Base-by-base conservation (phyloP, 176 grass and related monocot genomes). In the Panicum miliaceum region DNA sequence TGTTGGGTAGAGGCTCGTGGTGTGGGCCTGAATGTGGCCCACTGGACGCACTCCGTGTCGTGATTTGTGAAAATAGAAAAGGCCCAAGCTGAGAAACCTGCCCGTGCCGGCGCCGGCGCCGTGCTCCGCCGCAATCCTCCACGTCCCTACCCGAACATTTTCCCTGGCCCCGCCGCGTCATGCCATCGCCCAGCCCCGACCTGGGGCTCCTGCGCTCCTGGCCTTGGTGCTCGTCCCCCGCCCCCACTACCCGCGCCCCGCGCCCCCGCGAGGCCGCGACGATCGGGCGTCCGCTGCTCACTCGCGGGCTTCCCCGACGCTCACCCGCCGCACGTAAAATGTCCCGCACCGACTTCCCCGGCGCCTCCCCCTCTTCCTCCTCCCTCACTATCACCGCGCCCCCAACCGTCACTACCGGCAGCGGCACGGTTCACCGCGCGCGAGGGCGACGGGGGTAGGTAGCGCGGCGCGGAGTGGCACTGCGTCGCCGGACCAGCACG, bases 281-380 rank as follows among this genome's bases (percentile, higher is more conserved):
- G 84, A 37, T 84, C 75, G 75, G 75, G 81, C 60, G 75, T 89
- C 87, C 76, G 41, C 76, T 85, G 79, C 77, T 54, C 65, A 4
- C 61, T 22, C 15, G 11, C 37, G 8, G 10, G 48, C 66, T 46
- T 59, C 72, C 59, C 7, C 68, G 27, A 22, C 15, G 37, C 80
- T 68, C 75, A 62, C 71, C 61, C 75, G 79, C 82, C 82, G 85
- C 73, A 79, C 85, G 79, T 73, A 75, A 60, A 69, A 76, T 66
- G 73, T 25, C 78, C 75, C 72, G 64, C 43, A 48, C 78, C 47
- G 52, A 7, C 51, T 50, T 36, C 85, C 69, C 68, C 26, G 52
- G 81, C 81, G 67, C 73, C 58, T 70, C 65, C 61, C 42, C 59
- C 37, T 46, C 59, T 72, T 34, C 54, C 47, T 63, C 61, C 70